phyloP scores from a whole-genome alignment of 768 basidiomycete genomes.

The Rhodotorula paludigena region DNA sequence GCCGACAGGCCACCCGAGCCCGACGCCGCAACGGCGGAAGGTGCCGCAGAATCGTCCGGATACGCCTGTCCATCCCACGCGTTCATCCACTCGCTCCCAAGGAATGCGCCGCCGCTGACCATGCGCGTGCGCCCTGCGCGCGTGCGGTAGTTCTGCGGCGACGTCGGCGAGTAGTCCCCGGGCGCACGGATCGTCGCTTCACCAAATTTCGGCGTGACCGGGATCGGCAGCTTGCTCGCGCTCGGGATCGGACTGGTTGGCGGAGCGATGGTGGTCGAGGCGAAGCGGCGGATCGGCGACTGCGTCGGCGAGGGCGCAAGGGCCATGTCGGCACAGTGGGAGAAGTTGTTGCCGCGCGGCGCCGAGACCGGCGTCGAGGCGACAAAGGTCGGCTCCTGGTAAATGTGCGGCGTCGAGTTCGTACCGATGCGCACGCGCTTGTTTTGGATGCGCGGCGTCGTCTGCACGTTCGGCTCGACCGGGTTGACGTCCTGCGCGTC shows the following conservation, averaged over 20 bases:
- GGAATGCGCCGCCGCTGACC: constrained; percentile 16
- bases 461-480: no score
- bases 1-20: not conserved
- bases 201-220: constrained; percentile 25
- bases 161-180: constrained; percentile 34
- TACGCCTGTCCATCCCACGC: not conserved
- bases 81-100: constrained; percentile 8
- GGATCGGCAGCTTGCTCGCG: constrained; percentile 7
- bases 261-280: not conserved
- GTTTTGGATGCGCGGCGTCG: constrained; percentile 3
- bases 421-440: constrained; percentile 22
- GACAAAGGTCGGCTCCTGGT: constrained; percentile 30
- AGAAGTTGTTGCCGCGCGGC: constrained; percentile 18
- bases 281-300: constrained; percentile 26
- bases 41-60: not conserved
- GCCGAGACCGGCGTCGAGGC: constrained; percentile 12
- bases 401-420: constrained; percentile 11
- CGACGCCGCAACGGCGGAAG: not conserved
- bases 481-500: no score
- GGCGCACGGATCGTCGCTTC: constrained; percentile 4
- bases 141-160: constrained; percentile 24
- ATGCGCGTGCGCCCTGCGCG: constrained; percentile 22
- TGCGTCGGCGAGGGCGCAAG: constrained; percentile 28
- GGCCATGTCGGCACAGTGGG: constrained; percentile 17
- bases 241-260: constrained; percentile 7